Evolutionary conservation across 768 basidiomycete species (phyloP).

Genomic region (Lepiota subincarnata): DNA sequence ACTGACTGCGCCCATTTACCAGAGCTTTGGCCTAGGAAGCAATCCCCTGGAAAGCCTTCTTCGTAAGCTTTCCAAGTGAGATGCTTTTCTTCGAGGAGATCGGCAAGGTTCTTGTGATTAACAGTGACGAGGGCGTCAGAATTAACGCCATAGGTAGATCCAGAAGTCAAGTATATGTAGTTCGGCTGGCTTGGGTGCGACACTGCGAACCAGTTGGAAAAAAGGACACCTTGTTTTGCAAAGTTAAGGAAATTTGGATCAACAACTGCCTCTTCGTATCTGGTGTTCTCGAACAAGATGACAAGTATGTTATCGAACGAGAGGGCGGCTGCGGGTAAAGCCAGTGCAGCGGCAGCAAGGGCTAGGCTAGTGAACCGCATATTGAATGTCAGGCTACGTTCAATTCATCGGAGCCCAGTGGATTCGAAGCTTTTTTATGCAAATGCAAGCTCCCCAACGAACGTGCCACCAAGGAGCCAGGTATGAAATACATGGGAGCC

Average conservation of each 20-base stretch:
- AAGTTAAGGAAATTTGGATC: conserved; percentile 31
- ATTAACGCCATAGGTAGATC: too few species aligned
- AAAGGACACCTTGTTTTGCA: conserved; percentile 44
- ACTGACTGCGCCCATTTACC: too few species aligned
- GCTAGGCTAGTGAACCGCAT: too few species aligned
- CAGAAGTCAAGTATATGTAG: conserved; percentile 22
- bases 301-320: too few species aligned
- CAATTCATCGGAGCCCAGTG: too few species aligned
- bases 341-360: too few species aligned
- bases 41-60: conserved; percentile 53
- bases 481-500: too few species aligned
- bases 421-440: too few species aligned
- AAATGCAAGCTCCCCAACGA: too few species aligned
- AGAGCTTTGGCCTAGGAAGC: conserved; percentile 26
- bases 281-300: conserved; percentile 65
- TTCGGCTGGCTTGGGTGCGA: conserved; percentile 66
- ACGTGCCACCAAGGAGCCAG: too few species aligned
- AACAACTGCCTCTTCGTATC: conserved; percentile 34
- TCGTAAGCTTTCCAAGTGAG: conserved; percentile 62
- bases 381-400: too few species aligned
- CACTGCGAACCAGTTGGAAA: conserved; percentile 42
- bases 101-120: conserved; percentile 49
- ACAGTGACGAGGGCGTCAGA: conserved; percentile 34
- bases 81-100: conserved; percentile 52
- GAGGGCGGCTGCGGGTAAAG: too few species aligned